These are phyloP conservation scores for Primulina huaijiensis DNA, from an alignment of 257 asterid genomes.

Conservation along the genomic window DNA sequence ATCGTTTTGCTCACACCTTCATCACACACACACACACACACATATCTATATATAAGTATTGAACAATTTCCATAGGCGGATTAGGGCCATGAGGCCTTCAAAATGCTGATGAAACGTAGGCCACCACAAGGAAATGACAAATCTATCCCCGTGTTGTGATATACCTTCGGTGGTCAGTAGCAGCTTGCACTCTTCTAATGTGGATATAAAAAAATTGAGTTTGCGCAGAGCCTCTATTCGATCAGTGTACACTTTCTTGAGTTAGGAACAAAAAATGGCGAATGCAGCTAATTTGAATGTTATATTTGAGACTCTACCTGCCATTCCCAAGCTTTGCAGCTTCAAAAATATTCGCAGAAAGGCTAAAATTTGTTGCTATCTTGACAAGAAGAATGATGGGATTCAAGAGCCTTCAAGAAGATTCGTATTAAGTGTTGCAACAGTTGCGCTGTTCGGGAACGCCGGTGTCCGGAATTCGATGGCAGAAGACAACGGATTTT, in stretches of 20 bases:
- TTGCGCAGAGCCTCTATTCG: background rate
- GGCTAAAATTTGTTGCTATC: constrained; percentile 22
- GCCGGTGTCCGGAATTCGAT: constrained; percentile 29
- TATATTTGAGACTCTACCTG: constrained; percentile 39
- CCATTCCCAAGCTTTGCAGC: constrained; percentile 30
- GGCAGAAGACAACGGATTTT: constrained; percentile 68
- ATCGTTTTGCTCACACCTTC: too few relatives aligned
- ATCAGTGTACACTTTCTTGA: background rate
- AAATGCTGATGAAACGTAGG: too few relatives aligned
- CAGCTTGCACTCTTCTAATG: constrained; percentile 16
- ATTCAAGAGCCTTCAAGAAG: constrained; percentile 42
- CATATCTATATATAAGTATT: too few relatives aligned
- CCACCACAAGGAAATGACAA: constrained; percentile 21
- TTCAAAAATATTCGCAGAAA: constrained; percentile 20
- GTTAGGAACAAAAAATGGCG: constrained; percentile 38
- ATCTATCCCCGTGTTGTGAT: constrained; percentile 24
- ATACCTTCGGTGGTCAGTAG: constrained; percentile 35
- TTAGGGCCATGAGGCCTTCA: too few relatives aligned
- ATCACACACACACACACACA: too few relatives aligned
- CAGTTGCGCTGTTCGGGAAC: constrained; percentile 40
- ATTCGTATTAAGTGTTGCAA: constrained; percentile 43
- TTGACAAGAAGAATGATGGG: constrained; percentile 28
- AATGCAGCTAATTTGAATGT: constrained; percentile 35
- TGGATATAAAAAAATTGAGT: constrained; percentile 26
- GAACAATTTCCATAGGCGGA: too few relatives aligned